These are phyloP conservation scores for Arthrobotrys conoides DNA, from an alignment of 2,329 filamentous ascomycete species.

Conservation along the genomic window DNA sequence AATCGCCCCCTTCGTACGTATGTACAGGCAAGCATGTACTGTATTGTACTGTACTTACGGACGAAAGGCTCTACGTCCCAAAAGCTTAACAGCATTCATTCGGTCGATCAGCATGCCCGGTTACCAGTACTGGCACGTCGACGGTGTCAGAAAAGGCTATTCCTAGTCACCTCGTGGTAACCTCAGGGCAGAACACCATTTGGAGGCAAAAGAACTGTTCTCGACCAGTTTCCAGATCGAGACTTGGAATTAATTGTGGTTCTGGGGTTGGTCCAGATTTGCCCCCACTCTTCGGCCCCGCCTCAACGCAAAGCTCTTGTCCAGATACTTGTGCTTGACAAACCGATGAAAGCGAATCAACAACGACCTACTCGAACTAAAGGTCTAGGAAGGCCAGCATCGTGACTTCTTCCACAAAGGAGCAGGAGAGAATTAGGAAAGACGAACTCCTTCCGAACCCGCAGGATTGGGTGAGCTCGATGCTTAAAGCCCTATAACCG, in stretches of 20 bases:
- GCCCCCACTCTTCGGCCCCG: conserved; percentile 48
- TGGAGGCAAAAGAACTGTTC: conserved; percentile 27
- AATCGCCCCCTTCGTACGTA: conserved; percentile 5
- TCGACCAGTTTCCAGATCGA: conserved; percentile 49
- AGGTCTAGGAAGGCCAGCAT: conserved; percentile 23
- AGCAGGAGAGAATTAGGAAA: conserved; percentile 41
- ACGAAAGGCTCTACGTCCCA: conserved; percentile 5
- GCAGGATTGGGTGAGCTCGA: conserved; percentile 47
- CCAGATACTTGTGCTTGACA: conserved; percentile 3
- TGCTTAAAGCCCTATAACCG: conserved; percentile 28
- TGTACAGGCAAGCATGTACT: neutral
- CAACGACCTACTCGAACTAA: conserved; percentile 3
- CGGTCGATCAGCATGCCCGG: conserved; percentile 21
- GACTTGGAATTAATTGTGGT: conserved; percentile 18
- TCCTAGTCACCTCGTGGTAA: neutral
- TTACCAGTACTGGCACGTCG: conserved; percentile 14
- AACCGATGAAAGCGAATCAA: conserved; percentile 7
- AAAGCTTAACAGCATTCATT: conserved; percentile 13
- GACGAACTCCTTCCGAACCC: conserved; percentile 50
- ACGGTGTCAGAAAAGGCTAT: neutral
- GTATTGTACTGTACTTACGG: neutral
- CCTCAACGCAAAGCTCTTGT: conserved; percentile 47
- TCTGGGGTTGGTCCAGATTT: conserved; percentile 51
- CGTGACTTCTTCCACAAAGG: conserved; percentile 31
- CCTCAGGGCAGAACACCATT: neutral